phyloP scores from a whole-genome alignment of 2,329 filamentous ascomycete genomes.

The Alternaria brassicae region DNA sequence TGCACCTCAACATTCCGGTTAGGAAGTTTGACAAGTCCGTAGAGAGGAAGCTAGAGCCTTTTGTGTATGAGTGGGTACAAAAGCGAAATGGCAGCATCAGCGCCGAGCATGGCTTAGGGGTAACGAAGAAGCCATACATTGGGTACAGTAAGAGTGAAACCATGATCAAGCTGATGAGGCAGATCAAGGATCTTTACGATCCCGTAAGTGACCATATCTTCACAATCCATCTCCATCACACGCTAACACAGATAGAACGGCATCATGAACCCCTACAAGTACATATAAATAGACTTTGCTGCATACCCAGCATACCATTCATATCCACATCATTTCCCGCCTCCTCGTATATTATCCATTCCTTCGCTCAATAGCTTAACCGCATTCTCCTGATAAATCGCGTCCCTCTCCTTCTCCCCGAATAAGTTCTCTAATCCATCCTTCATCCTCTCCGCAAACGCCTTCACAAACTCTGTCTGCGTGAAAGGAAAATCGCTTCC shows the following conservation, averaged over 20 bases:
- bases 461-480: constrained; percentile 45
- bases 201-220: constrained; percentile 69
- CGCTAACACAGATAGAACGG: constrained; percentile 70
- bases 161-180: constrained; percentile 90
- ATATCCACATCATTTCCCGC: background rate
- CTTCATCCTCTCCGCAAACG: constrained; percentile 53
- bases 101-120: constrained; percentile 90
- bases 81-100: constrained; percentile 91
- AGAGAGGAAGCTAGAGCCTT: constrained; percentile 88
- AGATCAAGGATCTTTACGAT: constrained; percentile 93
- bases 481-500: constrained; percentile 64
- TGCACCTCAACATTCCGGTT: constrained; percentile 90
- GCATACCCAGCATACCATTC: constrained; percentile 4
- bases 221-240: constrained; percentile 3
- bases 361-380: constrained; percentile 36
- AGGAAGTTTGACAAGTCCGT: constrained; percentile 85
- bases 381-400: constrained; percentile 52
- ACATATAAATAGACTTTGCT: constrained; percentile 63
- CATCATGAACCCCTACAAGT: constrained; percentile 99
- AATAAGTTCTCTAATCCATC: constrained; percentile 51
- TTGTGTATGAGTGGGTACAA: constrained; percentile 96
- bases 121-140: constrained; percentile 96
- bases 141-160: constrained; percentile 89
- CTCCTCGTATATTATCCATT: constrained; percentile 1
- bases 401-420: constrained; percentile 42